phyloP scores from a whole-genome alignment of 306 rosid species.

The Vachellia pachyceras region DNA sequence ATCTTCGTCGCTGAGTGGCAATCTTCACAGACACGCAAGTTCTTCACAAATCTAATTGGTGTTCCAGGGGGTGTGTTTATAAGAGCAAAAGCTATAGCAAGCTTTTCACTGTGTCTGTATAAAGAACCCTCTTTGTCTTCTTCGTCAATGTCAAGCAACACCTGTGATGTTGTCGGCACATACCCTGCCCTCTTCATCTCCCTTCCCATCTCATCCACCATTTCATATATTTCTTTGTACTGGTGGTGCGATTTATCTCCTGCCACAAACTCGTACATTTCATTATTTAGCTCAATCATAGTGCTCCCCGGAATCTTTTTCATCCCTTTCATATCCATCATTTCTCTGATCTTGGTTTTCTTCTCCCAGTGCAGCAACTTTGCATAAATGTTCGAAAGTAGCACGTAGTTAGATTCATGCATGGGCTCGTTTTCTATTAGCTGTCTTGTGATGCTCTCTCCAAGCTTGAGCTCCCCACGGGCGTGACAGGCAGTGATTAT shows the following conservation, averaged over 20 bases:
- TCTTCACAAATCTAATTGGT: slow-evolving; percentile 85
- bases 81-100: slow-evolving; percentile 92
- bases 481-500: slow-evolving; percentile 75
- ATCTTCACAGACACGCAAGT: slow-evolving; percentile 85
- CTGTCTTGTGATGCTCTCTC: slow-evolving; percentile 68
- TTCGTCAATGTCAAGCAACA: slow-evolving; percentile 83
- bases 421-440: slow-evolving; percentile 66
- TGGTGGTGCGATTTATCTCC: slow-evolving; percentile 84
- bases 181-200: slow-evolving; percentile 83
- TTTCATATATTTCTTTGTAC: slow-evolving; percentile 71
- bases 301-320: slow-evolving; percentile 91
- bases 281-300: slow-evolving; percentile 75
- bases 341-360: slow-evolving; percentile 78
- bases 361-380: slow-evolving; percentile 81
- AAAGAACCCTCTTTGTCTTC: slow-evolving; percentile 88
- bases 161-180: slow-evolving; percentile 79
- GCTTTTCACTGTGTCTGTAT: slow-evolving; percentile 83
- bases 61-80: slow-evolving; percentile 71
- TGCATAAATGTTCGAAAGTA: slow-evolving; percentile 87
- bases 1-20: slow-evolving; percentile 89
- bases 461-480: slow-evolving; percentile 73
- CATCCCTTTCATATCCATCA: slow-evolving; percentile 82
- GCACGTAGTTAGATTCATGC: slow-evolving; percentile 77
- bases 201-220: slow-evolving; percentile 88
- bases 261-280: slow-evolving; percentile 78